Evolutionary conservation across 2,329 filamentous ascomycete species (phyloP).

Genomic region (Aureobasidium lini): DNA sequence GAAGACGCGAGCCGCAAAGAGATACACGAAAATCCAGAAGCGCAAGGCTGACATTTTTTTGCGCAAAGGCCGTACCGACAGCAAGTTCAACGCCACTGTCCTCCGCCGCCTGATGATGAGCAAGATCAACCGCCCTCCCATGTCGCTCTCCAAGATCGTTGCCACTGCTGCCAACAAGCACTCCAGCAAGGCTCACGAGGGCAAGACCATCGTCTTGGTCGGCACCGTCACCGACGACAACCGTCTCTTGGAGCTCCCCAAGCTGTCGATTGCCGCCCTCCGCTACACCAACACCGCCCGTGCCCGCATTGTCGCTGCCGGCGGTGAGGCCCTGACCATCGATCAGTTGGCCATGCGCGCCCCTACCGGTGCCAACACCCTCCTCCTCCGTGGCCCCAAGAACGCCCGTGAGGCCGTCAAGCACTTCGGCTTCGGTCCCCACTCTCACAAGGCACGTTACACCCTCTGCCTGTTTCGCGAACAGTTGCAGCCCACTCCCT

Average conservation of each 20-base stretch:
- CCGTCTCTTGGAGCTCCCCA: conserved; percentile 82
- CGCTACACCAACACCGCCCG: conserved; percentile 95
- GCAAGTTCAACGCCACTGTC: conserved; percentile 97
- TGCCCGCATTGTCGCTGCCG: conserved; percentile 85
- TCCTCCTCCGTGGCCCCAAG: conserved; percentile 96
- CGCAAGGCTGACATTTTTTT: conserved; percentile 15
- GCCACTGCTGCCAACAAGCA: conserved; percentile 47
- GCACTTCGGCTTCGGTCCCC: conserved; percentile 98
- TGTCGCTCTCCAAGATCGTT: conserved; percentile 89
- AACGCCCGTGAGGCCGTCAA: conserved; percentile 95
- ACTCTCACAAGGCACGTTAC: conserved; percentile 81
- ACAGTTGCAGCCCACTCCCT: neutral
- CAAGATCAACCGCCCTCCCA: conserved; percentile 86
- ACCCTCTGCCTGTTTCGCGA: neutral
- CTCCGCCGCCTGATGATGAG: conserved; percentile 97
- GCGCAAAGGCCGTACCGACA: conserved; percentile 77
- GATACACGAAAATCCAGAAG: neutral
- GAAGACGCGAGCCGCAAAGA: neutral
- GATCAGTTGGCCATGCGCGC: conserved; percentile 95
- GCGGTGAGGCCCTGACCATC: conserved; percentile 90
- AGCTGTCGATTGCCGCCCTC: conserved; percentile 87
- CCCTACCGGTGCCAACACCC: conserved; percentile 92
- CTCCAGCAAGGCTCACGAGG: conserved; percentile 50
- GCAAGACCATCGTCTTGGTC: conserved; percentile 85
- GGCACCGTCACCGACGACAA: conserved; percentile 98